These are phyloP conservation scores for Kalmusia sp. DNA, from an alignment of 2,329 filamentous ascomycete genomes.

Conservation along the genomic window DNA sequence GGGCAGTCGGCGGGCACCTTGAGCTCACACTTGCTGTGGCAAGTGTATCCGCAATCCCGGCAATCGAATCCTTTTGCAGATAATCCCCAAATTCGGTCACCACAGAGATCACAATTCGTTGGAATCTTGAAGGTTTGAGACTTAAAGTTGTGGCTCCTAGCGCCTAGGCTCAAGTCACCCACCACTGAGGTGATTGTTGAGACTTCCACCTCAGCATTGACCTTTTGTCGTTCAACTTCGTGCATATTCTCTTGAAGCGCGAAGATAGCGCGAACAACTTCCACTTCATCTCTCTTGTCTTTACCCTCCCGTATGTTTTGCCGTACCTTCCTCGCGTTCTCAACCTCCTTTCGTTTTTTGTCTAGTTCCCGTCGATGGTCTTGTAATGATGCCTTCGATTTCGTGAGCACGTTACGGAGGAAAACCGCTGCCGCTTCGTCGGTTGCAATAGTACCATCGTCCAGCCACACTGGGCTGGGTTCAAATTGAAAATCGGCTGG, in stretches of 20 bases:
- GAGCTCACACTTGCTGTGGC: conserved; percentile 98
- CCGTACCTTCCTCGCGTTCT: conserved; percentile 75
- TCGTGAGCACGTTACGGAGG: conserved; percentile 87
- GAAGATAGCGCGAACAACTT: conserved; percentile 84
- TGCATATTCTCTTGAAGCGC: conserved; percentile 84
- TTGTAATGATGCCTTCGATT: conserved; percentile 83
- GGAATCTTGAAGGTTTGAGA: conserved; percentile 99
- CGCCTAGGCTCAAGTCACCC: conserved; percentile 89
- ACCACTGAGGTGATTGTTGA: conserved; percentile 90
- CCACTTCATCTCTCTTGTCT: conserved; percentile 88
- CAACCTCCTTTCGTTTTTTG: conserved; percentile 84
- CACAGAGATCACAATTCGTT: conserved; percentile 96
- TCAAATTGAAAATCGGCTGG: conserved; percentile 87
- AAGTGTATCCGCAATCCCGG: conserved; percentile 95
- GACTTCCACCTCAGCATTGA: conserved; percentile 92
- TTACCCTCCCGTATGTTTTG: conserved; percentile 80
- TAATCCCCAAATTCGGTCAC: conserved; percentile 95
- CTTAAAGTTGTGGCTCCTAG: conserved; percentile 97
- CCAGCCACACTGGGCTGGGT: conserved; percentile 95
- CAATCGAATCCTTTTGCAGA: conserved; percentile 97
- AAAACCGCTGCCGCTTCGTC: conserved; percentile 90
- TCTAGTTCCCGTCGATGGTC: conserved; percentile 85
- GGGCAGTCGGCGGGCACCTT: conserved; percentile 97
- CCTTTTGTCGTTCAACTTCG: conserved; percentile 79
- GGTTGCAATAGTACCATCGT: conserved; percentile 84